Conservation (phyloP, 306 rosid genomes). For the Vigna trinervia region DNA sequence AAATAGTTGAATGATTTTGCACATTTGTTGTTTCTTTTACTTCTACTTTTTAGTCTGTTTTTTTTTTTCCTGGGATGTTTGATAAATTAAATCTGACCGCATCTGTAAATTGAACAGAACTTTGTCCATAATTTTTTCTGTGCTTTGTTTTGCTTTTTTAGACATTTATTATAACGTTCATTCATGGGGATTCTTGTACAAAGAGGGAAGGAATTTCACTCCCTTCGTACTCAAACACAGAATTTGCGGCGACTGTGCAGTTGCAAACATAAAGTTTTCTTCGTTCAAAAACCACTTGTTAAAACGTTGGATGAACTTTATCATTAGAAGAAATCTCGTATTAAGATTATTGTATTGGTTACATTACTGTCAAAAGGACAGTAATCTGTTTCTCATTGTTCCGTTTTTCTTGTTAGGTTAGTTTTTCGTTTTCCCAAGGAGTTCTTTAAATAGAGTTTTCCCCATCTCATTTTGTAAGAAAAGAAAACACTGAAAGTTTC, state of each 20-base stretch:
- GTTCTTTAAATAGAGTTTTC: too few species aligned
- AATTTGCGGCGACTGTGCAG: background rate
- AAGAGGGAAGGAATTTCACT: background rate
- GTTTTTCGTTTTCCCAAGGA: too few species aligned
- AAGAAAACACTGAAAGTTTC: too few species aligned
- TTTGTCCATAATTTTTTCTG: constrained; percentile 13
- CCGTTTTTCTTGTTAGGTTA: too few species aligned
- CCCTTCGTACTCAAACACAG: background rate
- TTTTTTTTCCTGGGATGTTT: background rate
- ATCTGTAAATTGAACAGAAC: constrained; percentile 41
- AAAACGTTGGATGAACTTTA: too few species aligned
- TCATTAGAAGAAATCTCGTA: too few species aligned
- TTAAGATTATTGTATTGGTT: too few species aligned
- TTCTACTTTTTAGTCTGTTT: constrained; percentile 3
- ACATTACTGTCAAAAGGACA: too few species aligned
- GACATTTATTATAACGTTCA: background rate
- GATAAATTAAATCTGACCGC: constrained; percentile 9
- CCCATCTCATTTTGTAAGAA: too few species aligned
- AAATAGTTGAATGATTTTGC: constrained; percentile 32
- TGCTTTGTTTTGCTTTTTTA: background rate
- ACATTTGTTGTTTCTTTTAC: constrained; percentile 13
- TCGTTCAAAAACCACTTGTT: too few species aligned
- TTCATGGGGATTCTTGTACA: constrained; percentile 16
- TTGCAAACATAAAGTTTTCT: background rate
- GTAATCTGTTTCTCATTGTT: too few species aligned